phyloP scores from a whole-genome alignment of 1,284 basidiomycete species.

The Violaceomyces palustris region DNA sequence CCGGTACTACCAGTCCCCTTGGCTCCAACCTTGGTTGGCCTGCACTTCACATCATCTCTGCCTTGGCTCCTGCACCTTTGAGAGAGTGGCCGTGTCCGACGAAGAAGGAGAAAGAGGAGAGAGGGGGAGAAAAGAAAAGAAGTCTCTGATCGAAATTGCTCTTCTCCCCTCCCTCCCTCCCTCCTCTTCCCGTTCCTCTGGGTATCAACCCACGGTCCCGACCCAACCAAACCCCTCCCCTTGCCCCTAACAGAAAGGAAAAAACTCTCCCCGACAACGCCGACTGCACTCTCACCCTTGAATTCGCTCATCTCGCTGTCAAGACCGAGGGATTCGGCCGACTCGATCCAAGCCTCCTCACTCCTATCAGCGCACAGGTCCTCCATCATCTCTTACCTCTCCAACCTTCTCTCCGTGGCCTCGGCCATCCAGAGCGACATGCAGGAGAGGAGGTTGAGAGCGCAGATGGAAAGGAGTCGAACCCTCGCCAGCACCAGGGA shows the following conservation, averaged over 20 bases:
- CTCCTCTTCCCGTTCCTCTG: no score
- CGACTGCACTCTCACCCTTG: conserved; percentile 7
- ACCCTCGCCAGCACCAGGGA: conserved; percentile 20
- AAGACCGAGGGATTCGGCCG: conserved; percentile 24
- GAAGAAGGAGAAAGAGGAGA: no score
- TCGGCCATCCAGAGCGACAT: conserved; percentile 74
- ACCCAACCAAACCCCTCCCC: no score
- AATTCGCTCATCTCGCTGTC: conserved; percentile 18
- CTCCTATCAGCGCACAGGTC: conserved; percentile 73
- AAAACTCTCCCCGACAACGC: conserved; percentile 25
- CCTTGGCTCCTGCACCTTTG: no score
- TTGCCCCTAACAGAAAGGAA: no score
- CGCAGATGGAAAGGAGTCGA: conserved; percentile 30
- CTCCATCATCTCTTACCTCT: conserved; percentile 78
- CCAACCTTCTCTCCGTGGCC: conserved; percentile 68
- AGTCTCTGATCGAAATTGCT: no score
- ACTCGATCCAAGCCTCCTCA: conserved; percentile 24
- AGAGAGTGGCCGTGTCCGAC: no score
- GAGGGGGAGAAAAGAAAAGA: no score
- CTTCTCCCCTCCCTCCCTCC: no score
- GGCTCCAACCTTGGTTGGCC: not conserved
- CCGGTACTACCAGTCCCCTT: not conserved
- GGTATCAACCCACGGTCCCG: no score
- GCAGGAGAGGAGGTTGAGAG: conserved; percentile 61
- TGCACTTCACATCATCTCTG: no score